phyloP scores from a whole-genome alignment of 2,329 filamentous ascomycete species.

The Fusarium hostae region DNA sequence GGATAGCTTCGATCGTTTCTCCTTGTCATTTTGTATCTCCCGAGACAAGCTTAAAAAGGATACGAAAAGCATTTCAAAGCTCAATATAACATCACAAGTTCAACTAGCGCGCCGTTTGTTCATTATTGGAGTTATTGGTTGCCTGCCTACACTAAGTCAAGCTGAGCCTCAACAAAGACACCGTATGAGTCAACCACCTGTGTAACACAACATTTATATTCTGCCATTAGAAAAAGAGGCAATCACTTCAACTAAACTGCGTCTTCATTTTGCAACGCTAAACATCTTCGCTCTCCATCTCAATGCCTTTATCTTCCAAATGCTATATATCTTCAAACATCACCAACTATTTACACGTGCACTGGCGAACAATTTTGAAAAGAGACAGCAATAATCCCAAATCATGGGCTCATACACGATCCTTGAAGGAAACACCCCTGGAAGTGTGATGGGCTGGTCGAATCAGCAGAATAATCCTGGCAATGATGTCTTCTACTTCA shows the following conservation, averaged over 20 bases:
- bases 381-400: too few species aligned
- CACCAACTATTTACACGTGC: background rate
- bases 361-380: background rate
- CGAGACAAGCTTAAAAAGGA: background rate
- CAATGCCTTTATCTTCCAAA: background rate
- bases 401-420: slow-evolving; percentile 2
- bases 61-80: background rate
- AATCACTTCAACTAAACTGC: background rate
- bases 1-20: background rate
- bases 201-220: background rate
- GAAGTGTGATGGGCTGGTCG: slow-evolving; percentile 7
- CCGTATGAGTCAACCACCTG: slow-evolving; percentile 13
- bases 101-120: background rate
- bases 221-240: background rate
- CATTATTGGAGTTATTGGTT: background rate
- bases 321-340: background rate
- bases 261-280: background rate
- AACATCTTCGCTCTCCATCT: background rate
- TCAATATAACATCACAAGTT: background rate
- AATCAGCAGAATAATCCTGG: background rate
- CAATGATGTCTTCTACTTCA: slow-evolving; percentile 2
- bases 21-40: background rate
- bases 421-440: background rate
- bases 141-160: background rate
- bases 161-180: background rate